phyloP scores from a whole-genome alignment of 257 asterid species.

The Solanum ahanhuiri region DNA sequence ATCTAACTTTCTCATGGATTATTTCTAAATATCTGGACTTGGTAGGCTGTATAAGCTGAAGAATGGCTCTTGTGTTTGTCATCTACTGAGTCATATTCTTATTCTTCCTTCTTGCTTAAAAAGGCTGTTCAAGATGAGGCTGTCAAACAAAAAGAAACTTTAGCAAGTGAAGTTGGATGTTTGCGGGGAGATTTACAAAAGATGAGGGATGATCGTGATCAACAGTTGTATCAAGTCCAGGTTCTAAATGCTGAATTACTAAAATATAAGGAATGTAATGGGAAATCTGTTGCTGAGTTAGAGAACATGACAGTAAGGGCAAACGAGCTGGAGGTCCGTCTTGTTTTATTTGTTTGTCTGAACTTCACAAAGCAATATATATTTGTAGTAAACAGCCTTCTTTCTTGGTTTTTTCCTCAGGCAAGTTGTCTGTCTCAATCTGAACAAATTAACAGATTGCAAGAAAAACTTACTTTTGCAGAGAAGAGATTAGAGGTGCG shows the following conservation, averaged over 20 bases:
- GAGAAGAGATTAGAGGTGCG: constrained; percentile 63
- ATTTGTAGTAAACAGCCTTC: background rate
- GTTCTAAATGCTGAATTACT: constrained; percentile 43
- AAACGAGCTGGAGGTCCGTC: constrained; percentile 57
- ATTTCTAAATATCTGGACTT: background rate
- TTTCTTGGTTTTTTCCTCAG: constrained; percentile 23
- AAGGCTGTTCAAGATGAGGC: constrained; percentile 72
- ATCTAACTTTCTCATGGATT: background rate
- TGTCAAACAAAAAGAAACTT: constrained; percentile 57
- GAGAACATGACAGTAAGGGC: constrained; percentile 40
- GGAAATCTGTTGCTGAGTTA: constrained; percentile 43
- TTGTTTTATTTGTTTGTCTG: background rate
- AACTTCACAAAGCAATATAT: background rate
- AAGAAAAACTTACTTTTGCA: constrained; percentile 60
- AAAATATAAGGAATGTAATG: constrained; percentile 52
- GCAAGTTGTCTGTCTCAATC: constrained; percentile 55
- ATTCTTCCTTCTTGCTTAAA: background rate
- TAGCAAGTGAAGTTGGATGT: constrained; percentile 57
- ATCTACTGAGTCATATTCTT: background rate
- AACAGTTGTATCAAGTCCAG: constrained; percentile 44
- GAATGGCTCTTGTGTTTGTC: background rate
- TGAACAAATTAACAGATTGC: constrained; percentile 52
- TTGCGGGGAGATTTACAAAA: constrained; percentile 67
- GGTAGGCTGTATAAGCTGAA: background rate
- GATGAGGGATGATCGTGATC: constrained; percentile 80